Evolutionary conservation across 2,329 filamentous ascomycete genomes (phyloP).

Genomic region (Epichloe amarillans): DNA sequence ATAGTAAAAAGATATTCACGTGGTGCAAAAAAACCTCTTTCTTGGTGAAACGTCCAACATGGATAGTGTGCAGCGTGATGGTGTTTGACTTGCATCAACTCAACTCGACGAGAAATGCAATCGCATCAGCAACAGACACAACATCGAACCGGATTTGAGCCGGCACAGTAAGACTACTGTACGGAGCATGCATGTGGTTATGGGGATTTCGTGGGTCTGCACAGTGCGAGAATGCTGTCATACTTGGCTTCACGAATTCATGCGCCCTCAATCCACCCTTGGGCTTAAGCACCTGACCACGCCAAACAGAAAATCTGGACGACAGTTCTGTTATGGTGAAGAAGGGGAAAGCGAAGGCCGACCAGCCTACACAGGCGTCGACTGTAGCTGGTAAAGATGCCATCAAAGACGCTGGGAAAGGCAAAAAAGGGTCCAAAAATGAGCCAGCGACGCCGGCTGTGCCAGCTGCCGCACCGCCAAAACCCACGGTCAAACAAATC

Average conservation of each 20-base stretch:
- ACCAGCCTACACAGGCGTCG: slow-evolving; percentile 21
- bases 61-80: background rate
- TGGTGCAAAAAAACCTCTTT: background rate
- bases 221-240: background rate
- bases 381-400: slow-evolving; percentile 40
- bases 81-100: background rate
- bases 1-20: slow-evolving; percentile 1
- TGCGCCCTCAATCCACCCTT: background rate
- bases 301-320: background rate
- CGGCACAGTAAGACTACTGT: background rate
- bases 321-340: slow-evolving; percentile 28
- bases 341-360: slow-evolving; percentile 39
- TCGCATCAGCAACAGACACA: background rate
- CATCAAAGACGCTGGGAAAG: slow-evolving; percentile 36
- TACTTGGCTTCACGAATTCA: background rate
- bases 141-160: background rate
- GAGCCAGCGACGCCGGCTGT: slow-evolving; percentile 18
- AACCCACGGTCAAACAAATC: slow-evolving; percentile 60
- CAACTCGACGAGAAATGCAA: background rate
- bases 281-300: background rate
- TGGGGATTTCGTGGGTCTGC: background rate
- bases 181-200: too few species aligned
- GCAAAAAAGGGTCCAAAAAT: slow-evolving; percentile 27
- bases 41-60: background rate
- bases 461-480: slow-evolving; percentile 32